These are phyloP conservation scores for Amylocystis lapponica DNA, from an alignment of 768 basidiomycete genomes.

Conservation along the genomic window DNA sequence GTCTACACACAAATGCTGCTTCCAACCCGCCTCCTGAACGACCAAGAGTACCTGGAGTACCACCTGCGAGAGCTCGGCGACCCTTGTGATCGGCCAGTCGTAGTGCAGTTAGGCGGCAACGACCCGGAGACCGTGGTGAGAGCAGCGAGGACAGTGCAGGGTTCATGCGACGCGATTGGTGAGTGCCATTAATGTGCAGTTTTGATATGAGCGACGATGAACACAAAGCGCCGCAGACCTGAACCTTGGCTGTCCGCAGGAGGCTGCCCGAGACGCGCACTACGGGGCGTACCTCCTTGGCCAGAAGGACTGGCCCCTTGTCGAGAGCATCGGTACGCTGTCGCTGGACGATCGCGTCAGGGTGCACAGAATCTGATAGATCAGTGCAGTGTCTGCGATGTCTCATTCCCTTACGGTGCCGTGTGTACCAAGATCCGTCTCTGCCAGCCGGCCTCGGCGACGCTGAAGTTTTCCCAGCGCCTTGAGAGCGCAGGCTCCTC, in stretches of 20 bases:
- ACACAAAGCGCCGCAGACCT: constrained; percentile 44
- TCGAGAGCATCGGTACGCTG: constrained; percentile 52
- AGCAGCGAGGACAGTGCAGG: constrained; percentile 55
- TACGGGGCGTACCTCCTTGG: constrained; percentile 74
- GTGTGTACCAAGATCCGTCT: constrained; percentile 53
- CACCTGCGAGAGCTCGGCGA: constrained; percentile 51
- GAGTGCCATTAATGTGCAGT: constrained; percentile 10
- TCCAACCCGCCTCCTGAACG: constrained; percentile 54
- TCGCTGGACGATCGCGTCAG: background rate
- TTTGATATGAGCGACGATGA: background rate
- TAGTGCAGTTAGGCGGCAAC: constrained; percentile 73
- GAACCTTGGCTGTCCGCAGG: constrained; percentile 79
- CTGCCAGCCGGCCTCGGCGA: constrained; percentile 39
- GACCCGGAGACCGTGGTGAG: constrained; percentile 54
- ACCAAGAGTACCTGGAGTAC: constrained; percentile 58
- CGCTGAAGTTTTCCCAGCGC: constrained; percentile 47
- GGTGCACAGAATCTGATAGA: too few relatives aligned
- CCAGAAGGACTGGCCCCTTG: constrained; percentile 66
- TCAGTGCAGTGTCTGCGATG: constrained; percentile 60
- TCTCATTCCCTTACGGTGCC: constrained; percentile 53
- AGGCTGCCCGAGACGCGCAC: constrained; percentile 57
- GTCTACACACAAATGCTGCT: constrained; percentile 77
- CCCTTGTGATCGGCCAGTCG: constrained; percentile 39
- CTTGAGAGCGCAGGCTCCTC: constrained; percentile 63
- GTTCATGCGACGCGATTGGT: constrained; percentile 69